Conservation (phyloP, 139 green algal genomes). For the Coelastrella sp. region DNA sequence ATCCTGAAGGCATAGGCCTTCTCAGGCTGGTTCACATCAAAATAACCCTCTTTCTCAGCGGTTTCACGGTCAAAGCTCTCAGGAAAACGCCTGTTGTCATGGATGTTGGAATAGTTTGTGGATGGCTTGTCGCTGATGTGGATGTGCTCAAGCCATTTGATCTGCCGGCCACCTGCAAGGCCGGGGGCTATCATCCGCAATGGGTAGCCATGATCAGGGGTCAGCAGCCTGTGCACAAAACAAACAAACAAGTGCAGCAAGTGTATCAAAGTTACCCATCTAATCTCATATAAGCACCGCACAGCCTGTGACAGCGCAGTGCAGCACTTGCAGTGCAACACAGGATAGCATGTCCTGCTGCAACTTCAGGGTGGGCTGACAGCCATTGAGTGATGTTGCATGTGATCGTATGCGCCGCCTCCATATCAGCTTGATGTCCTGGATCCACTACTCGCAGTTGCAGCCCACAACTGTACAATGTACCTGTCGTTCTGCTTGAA, state of each 20-base stretch:
- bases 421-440: too few relatives aligned
- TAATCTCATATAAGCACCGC: neutral
- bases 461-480: neutral
- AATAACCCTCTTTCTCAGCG: slow-evolving; percentile 81
- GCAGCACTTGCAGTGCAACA: too few relatives aligned
- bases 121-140: slow-evolving; percentile 70
- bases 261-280: neutral
- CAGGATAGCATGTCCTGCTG: too few relatives aligned
- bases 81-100: slow-evolving; percentile 97
- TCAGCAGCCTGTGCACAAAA: slow-evolving; percentile 42
- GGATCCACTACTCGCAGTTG: neutral
- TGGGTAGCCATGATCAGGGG: slow-evolving; percentile 79
- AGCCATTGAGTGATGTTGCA: too few relatives aligned
- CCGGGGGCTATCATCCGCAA: slow-evolving; percentile 85
- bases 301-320: neutral
- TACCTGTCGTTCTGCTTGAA: slow-evolving; percentile 84
- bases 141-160: slow-evolving; percentile 92
- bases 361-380: too few relatives aligned
- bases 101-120: slow-evolving; percentile 96
- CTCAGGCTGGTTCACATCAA: neutral
- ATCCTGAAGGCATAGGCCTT: slow-evolving; percentile 75
- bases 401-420: too few relatives aligned
- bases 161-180: slow-evolving; percentile 85
- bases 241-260: neutral
- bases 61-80: slow-evolving; percentile 86